A percentile compares a stretch with the other conserved stretches of the same genome.
These are phyloP conservation scores for Rhynchospora pubera DNA, from an alignment of 176 grass and related monocot species.

Conservation along the genomic window DNA sequence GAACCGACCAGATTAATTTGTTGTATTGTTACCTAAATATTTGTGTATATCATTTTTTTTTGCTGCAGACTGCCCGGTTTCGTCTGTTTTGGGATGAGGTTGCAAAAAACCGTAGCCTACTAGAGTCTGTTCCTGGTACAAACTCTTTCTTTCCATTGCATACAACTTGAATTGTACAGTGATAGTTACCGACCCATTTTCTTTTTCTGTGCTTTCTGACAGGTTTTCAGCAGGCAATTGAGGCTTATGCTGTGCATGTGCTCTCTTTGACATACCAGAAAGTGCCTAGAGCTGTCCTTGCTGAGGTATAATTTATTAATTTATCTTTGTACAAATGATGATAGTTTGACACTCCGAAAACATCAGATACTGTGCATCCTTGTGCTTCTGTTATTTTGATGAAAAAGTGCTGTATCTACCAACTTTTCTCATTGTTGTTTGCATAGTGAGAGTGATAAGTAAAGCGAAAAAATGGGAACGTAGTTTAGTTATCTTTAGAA, in stretches of 20 bases:
- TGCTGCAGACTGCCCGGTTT: conserved; percentile 76
- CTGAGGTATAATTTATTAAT: conserved; percentile 47
- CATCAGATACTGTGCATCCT: neutral
- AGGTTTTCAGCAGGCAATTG: conserved; percentile 99
- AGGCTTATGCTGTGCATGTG: conserved; percentile 78
- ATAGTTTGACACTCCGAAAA: neutral
- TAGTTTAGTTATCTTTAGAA: neutral
- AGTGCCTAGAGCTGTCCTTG: conserved; percentile 87
- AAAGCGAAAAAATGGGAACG: neutral
- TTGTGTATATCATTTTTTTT: conserved; percentile 4
- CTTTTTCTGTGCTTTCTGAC: neutral
- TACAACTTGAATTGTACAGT: neutral
- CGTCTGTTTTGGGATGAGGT: conserved; percentile 95
- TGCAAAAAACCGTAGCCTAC: conserved; percentile 66
- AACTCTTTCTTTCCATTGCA: neutral
- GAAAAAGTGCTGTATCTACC: neutral
- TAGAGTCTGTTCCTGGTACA: conserved; percentile 63
- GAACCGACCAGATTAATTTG: neutral
- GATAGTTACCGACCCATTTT: neutral
- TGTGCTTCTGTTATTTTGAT: too few species aligned
- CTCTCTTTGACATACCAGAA: conserved; percentile 97
- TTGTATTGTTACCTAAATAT: neutral
- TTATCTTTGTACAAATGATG: neutral
- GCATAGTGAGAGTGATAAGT: neutral
- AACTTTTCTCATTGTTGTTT: neutral